Base-by-base conservation (phyloP, 164 flowering plant species). In the Umbellularia californica region DNA sequence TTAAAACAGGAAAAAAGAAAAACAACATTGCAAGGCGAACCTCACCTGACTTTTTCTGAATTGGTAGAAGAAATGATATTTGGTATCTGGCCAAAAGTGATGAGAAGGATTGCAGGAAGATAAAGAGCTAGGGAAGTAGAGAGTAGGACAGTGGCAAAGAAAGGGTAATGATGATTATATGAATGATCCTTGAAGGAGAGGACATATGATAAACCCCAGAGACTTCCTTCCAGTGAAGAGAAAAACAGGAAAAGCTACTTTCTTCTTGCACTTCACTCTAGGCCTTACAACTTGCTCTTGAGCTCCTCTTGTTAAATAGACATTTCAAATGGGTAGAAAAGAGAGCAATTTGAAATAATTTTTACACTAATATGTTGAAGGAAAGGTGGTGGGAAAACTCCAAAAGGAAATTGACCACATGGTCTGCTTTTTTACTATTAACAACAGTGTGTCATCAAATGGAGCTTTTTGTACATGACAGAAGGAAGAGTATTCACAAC, bases 261-360 rank as follows among this genome's bases (percentile, higher is more conserved):
- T 15, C 60, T 17, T 55, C 50, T 20, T 68, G 73, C 77, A 80
- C 76, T 78, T 27, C 47, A 2, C 47, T 67, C n/a, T 67, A 2
- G 3, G 15, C 2, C 11, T 41, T 14, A 17, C 6, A 19, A 25
- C 47, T 30, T 19, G 17, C 24, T 20, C 64, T 60, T 22, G 24
- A 82, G 55, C 77, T 83, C 84, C 79, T 67, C 80, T 78, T 33
- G 72, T 80, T 82, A 81, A 81, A 84, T 80, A 83, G 82, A 71
- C 76, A 58, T 79, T 78, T 72, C 50, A 70, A 33, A 81, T 41
- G 62, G 74, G 68, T 74, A 78, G 74, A 76, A 22, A 67, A 5
- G 28, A 30, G 9, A 76, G 73, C 65, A 27, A 30, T 25, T 17
- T 19, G 2, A 50, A 52, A 41, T 2, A 23, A 5, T 15, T 24